Conservation (phyloP, 352 stramenopile species). For the Elongisporangium anandrum region DNA sequence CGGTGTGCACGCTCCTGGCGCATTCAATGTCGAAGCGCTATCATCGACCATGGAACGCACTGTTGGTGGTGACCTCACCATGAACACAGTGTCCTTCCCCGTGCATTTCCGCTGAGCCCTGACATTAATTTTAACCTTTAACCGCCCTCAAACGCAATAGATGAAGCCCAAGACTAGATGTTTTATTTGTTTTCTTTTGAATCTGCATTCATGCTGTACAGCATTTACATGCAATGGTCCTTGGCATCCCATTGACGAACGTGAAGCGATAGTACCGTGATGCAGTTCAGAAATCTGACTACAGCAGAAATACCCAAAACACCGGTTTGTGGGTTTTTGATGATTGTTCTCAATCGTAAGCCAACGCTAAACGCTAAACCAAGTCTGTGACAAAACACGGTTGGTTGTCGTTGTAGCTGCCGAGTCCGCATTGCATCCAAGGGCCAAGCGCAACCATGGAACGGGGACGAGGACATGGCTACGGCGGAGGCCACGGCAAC, state of each 20-base stretch:
- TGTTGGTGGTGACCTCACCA: constrained; percentile 56
- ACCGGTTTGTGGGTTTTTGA: neutral
- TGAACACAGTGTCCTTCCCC: constrained; percentile 23
- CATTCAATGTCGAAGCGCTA: constrained; percentile 49
- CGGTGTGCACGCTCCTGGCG: constrained; percentile 23
- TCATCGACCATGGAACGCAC: constrained; percentile 68
- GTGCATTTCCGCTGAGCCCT: constrained; percentile 36
- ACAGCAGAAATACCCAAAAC: neutral
- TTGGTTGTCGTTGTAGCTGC: neutral
- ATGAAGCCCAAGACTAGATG: no score
- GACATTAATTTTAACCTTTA: neutral
- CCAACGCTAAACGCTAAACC: neutral
- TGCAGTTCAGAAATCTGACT: neutral
- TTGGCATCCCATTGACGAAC: no score
- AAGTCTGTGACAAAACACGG: neutral
- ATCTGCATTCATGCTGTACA: no score
- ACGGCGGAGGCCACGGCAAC: neutral
- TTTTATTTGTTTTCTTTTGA: no score
- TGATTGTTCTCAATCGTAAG: neutral
- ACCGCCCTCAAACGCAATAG: no score
- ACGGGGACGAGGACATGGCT: neutral
- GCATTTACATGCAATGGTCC: neutral
- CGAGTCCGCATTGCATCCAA: neutral
- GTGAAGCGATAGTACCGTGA: neutral
- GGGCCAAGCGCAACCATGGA: neutral